A percentile compares a stretch with the other conserved stretches of the same genome.
Conservation (phyloP, 768 basidiomycete genomes). For the Xerocomus potaroensis region DNA sequence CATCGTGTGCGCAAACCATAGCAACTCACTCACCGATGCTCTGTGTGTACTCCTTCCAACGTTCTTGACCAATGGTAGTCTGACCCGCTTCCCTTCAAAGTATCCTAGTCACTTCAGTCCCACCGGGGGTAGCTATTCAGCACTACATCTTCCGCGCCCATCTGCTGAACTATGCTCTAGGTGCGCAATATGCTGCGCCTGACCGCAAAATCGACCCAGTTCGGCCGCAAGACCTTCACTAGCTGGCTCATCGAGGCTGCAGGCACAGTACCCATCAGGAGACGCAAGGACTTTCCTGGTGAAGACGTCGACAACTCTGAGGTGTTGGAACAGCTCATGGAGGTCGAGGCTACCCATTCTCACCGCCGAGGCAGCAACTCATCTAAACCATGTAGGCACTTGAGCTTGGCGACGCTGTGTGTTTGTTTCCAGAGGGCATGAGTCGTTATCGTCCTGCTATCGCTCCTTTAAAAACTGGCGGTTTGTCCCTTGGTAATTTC, state of each 20-base stretch:
- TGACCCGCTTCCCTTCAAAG: slow-evolving; percentile 32
- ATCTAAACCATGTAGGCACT: slow-evolving; percentile 48
- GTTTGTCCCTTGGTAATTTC: slow-evolving; percentile 33
- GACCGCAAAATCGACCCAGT: slow-evolving; percentile 86
- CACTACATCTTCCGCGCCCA: slow-evolving; percentile 1
- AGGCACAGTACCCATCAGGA: slow-evolving; percentile 79
- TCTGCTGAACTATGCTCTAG: slow-evolving; percentile 33
- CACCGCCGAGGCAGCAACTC: slow-evolving; percentile 6
- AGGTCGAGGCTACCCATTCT: slow-evolving; percentile 37
- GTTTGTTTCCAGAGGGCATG: slow-evolving; percentile 83
- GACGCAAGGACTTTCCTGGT: slow-evolving; percentile 64
- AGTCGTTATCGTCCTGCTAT: slow-evolving; percentile 85
- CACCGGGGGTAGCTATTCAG: slow-evolving; percentile 63
- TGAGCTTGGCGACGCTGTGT: slow-evolving; percentile 72
- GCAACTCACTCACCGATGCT: slow-evolving; percentile 83
- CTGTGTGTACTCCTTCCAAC: slow-evolving; percentile 46
- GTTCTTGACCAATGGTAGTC: too few relatives aligned
- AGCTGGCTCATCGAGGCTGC: slow-evolving; percentile 89
- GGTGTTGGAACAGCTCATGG: slow-evolving; percentile 63
- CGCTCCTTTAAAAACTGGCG: slow-evolving; percentile 84
- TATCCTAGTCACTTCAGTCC: slow-evolving; percentile 70
- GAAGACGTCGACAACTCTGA: slow-evolving; percentile 59
- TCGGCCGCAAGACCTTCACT: slow-evolving; percentile 78
- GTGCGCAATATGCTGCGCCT: slow-evolving; percentile 75
- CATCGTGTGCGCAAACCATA: slow-evolving; percentile 83